Conservation (phyloP, 306 rosid genomes). For the Cicer judaicum region DNA sequence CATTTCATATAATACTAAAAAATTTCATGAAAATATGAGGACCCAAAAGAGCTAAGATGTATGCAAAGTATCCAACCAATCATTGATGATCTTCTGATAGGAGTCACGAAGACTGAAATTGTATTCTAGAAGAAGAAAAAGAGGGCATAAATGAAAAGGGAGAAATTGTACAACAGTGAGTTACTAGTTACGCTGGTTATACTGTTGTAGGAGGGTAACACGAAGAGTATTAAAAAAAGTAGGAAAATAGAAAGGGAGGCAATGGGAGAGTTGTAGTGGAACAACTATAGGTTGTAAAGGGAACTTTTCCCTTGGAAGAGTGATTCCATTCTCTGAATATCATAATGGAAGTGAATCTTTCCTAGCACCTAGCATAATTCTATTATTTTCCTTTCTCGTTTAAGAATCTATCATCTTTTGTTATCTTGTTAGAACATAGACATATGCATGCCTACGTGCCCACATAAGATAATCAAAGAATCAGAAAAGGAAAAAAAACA, state of each 20-base stretch:
- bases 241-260: slow-evolving; percentile 2
- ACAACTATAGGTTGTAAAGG: background rate
- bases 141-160: background rate
- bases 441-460: background rate
- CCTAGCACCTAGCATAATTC: background rate
- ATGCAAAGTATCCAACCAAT: slow-evolving; percentile 8
- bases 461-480: slow-evolving; percentile 7
- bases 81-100: slow-evolving; percentile 13
- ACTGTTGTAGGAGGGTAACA: slow-evolving; percentile 9
- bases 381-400: background rate
- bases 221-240: slow-evolving; percentile 5
- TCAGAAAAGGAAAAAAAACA: background rate
- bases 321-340: background rate
- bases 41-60: slow-evolving; percentile 14
- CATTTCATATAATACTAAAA: slow-evolving; percentile 7
- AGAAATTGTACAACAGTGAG: background rate
- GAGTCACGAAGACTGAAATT: background rate
- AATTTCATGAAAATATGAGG: slow-evolving; percentile 23
- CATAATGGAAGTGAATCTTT: background rate
- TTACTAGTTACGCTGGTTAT: slow-evolving; percentile 4
- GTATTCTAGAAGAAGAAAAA: background rate
- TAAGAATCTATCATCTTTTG: slow-evolving; percentile 1
- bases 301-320: slow-evolving; percentile 10
- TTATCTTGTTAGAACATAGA: slow-evolving; percentile 1
- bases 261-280: background rate